Evolutionary conservation across 306 rosid species (phyloP), one percentile per base, ranked within the genome.

Genomic region (Hylodesmum podocarpum): DNA sequence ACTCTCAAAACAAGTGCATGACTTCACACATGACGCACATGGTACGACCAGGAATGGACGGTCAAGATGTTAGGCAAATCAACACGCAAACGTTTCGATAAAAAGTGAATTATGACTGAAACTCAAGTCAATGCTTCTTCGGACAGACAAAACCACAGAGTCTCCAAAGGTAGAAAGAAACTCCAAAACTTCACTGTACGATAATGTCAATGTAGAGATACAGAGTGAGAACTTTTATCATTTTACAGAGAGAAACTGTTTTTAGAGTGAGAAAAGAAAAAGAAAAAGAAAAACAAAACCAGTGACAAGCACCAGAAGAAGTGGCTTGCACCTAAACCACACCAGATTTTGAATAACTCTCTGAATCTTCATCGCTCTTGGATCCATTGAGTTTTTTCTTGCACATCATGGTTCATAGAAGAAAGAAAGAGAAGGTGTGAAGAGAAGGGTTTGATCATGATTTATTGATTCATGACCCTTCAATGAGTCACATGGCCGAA

Each of bases 51-150:
- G 11, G 31, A 50, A 57, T 31, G 64, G 11, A 87, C 9, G 79
- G 88, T 85, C 67, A 74, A 73, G 87, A 79, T 83, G n/a, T 76
- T 49, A 11, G 72, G 39, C 68, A 59, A 65, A 77, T 13, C 1
- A 43, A 65, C 75, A 73, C 57, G 81, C 70, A 44, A 62, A 75
- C 46, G 50, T 25, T 61, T 46, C 2, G 18, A 43, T 14, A 29
- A 49, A 63, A 41, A 36, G 33, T 43, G 64, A 71, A 41, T n/a
- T 13, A 66, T 1, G 74, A 47, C 77, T 7, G 22, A 50, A 76
- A 57, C 71, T 28, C 25, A 84, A 80, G 94, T 89, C 90, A 86
- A 87, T 82, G 85, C 76, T 72, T 59, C 64, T 66, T 31, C 16
- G 28, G 24, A 64, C 71, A 66, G 31, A 72, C 31, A 29, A 28